Evolutionary conservation across 2,329 filamentous ascomycete species (phyloP), one percentile per base, ranked within the genome.

Genomic region (Hymenoscyphus repandus): DNA sequence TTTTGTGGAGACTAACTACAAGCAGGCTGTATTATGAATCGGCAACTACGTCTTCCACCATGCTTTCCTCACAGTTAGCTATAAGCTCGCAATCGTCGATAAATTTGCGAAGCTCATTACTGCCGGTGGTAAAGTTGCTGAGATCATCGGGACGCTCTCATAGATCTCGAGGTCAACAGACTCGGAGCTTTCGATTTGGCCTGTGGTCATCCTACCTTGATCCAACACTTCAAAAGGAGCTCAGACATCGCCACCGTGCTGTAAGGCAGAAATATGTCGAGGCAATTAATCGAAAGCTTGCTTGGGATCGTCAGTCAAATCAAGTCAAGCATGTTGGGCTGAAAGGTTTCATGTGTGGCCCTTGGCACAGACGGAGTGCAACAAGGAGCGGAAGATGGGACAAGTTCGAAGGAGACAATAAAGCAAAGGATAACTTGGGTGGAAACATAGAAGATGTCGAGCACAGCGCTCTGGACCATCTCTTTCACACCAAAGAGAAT

Each of bases 171-270:
- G 62, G 58, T 15, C 65, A 70, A 39, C 75, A 77, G 54, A 66
- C 59, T 32, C 74, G 79, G 33, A 62, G 61, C 33, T 77, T 79
- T 53, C 74, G 76, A 52, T 72, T 80, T 52, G 72, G 70, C 46
- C 57, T 70, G 15, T 79, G 76, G 72, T 69, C 72, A 6, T 70
- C 68, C 30, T 70, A 69, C 40, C 57, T 70, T 27, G 70, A 76
- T 54, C 63, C 67, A 12, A 68, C 73, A 15, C 65, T 67, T 17
- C 68, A 70, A 36, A 70, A 67, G 39, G 72, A 78, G 46, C 54
- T 71, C 30, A 71, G 72, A 45, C 73, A 71, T 39, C 75, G 72
- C 11, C 68, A 72, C 53, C 70, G 71, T 47, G 53, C 61, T 3
- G 36, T 72, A 10, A 74, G 72, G 40, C 71, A 76, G 57, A 75